A percentile compares a stretch with the other conserved stretches of the same genome.
These are phyloP conservation scores for Tolypocladium tundrense DNA, from an alignment of 2,329 filamentous ascomycete genomes.

Conservation along the genomic window DNA sequence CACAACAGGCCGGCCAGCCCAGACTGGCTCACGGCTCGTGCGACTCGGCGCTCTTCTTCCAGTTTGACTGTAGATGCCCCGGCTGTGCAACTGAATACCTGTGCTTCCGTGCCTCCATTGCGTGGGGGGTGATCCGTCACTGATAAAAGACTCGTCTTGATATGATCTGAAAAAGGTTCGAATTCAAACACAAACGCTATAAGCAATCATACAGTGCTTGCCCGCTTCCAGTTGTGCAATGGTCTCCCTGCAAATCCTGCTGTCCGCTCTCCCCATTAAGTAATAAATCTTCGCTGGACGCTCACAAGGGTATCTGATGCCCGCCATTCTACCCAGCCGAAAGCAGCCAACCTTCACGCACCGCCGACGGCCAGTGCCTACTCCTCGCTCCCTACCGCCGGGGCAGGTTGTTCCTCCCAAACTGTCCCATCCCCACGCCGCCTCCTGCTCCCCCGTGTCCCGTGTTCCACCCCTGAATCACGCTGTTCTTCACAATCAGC, in stretches of 20 bases:
- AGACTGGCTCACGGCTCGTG: not conserved
- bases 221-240: not conserved
- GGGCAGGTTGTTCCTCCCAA: constrained; percentile 35
- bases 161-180: no score
- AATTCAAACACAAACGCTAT: not conserved
- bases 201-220: not conserved
- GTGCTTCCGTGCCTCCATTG: not conserved
- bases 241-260: not conserved
- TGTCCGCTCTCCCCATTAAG: not conserved
- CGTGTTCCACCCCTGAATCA: constrained; percentile 46
- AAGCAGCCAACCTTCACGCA: not conserved
- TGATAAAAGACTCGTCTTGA: not conserved
- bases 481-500: constrained; percentile 87
- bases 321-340: not conserved
- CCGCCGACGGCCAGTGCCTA: not conserved
- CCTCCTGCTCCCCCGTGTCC: constrained; percentile 15
- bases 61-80: not conserved
- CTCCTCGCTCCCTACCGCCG: constrained; percentile 26
- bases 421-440: constrained; percentile 23
- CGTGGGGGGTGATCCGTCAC: not conserved
- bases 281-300: not conserved
- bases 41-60: not conserved
- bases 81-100: not conserved
- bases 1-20: no score
- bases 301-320: not conserved